Evolutionary conservation across 495 filamentous ascomycete species (phyloP), one percentile per base, ranked within the genome.

Genomic region (Clohesyomyces aquaticus): DNA sequence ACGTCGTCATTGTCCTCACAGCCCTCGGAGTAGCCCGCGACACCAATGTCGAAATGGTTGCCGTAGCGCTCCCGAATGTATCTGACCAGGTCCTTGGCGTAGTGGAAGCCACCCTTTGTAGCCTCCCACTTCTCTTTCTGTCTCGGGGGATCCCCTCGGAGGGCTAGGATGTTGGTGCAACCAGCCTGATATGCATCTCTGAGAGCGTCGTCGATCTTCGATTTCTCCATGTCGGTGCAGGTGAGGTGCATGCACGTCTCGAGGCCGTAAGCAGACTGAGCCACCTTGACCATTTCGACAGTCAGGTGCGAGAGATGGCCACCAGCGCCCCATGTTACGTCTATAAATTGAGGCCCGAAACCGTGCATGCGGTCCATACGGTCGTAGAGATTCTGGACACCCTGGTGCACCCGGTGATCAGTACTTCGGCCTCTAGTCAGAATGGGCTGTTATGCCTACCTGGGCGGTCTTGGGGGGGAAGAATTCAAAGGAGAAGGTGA

Each of bases 231-330:
- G 73, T 97, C 95, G 43, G 95, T 99, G 76, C 95, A 99, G 1
- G 95, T 99, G 66, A 99, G 78, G 71, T 99, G 95, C 95, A 99
- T 99, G 77, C 93, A 97, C 8, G 95, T 98, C 79, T 99, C 95
- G 45, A 99, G 80, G 8, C 95, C 95, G 72, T 96, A 93, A 42
- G 91, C 90, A n/a, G 92, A 89, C 77, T 99, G 95, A 45, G 95
- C 94, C 57, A 95, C 91, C 51, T 88, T 87, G 57, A 99, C 93
- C 95, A 99, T 99, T 72, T 99, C 95, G 75, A 88, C 92, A 11
- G 95, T 99, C 72, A 99, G 79, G 63, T 95, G 86, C 46, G 93
- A 94, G 56, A 91, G 82, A 65, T 88, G 86, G 29, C 95, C 95
- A 61, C 95, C 95, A 50, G 95, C 95, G 64, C 96, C 96, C 95